Conservation (phyloP, 768 basidiomycete species). For the Leccinellum albellum region DNA sequence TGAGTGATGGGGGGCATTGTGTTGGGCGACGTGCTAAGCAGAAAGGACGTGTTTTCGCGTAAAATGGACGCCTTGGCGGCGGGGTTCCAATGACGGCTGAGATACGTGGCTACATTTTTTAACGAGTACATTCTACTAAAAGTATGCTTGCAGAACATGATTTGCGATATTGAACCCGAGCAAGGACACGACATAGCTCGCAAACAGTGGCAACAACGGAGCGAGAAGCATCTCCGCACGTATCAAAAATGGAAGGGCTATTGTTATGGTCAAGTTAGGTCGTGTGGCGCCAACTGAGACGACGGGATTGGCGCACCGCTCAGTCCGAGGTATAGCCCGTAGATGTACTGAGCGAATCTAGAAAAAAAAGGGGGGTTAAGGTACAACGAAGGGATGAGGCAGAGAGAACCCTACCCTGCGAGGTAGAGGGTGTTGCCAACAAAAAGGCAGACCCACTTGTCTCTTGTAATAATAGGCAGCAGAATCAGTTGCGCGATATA, state of each 20-base stretch:
- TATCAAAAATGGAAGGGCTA: constrained; percentile 91
- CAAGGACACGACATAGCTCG: constrained; percentile 79
- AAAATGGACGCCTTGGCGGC: constrained; percentile 17
- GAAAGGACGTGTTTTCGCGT: constrained; percentile 3
- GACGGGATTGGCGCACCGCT: constrained; percentile 49
- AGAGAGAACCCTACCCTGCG: constrained; percentile 57
- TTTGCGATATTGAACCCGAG: constrained; percentile 89
- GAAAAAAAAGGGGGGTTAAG: constrained; percentile 6
- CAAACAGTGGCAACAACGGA: constrained; percentile 83
- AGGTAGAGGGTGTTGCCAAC: constrained; percentile 80
- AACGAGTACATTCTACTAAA: constrained; percentile 40
- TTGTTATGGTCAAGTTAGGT: constrained; percentile 7
- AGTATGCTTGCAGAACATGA: constrained; percentile 77
- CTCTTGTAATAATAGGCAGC: constrained; percentile 74
- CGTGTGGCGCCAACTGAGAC: not conserved
- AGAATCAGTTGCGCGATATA: constrained; percentile 88
- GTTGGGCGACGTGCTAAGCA: not conserved
- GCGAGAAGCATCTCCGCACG: constrained; percentile 88
- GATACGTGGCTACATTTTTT: constrained; percentile 13
- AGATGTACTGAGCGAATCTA: constrained; percentile 86
- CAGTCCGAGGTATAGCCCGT: constrained; percentile 85
- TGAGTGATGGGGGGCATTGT: constrained; percentile 33
- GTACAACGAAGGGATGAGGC: not conserved
- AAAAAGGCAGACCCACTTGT: constrained; percentile 92
- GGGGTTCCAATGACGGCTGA: constrained; percentile 27